A percentile compares a stretch with the other conserved stretches of the same genome.
phyloP scores from a whole-genome alignment of 306 rosid species.

The Prinsepia uniflora region DNA sequence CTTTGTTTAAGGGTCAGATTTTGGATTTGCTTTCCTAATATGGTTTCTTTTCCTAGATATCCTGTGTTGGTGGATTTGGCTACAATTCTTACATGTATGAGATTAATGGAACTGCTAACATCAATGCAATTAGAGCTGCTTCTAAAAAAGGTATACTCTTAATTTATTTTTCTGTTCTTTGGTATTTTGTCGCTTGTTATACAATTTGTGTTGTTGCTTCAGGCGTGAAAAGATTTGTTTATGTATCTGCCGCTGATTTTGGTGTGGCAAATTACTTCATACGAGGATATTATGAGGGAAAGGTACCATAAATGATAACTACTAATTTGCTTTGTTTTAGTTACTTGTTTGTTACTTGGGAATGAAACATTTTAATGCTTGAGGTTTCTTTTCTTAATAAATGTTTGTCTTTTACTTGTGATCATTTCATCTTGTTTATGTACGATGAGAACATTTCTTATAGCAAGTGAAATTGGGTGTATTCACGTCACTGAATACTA shows the following conservation, averaged over 20 bases:
- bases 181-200: neutral
- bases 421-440: neutral
- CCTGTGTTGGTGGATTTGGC: constrained; percentile 98
- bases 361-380: neutral
- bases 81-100: constrained; percentile 89
- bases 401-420: neutral
- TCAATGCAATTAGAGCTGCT: constrained; percentile 91
- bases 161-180: neutral
- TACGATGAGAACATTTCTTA: too few relatives aligned
- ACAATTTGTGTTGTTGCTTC: constrained; percentile 22
- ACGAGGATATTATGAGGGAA: constrained; percentile 89
- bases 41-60: constrained; percentile 56
- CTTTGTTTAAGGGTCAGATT: neutral
- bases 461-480: too few relatives aligned
- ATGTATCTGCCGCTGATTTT: constrained; percentile 93
- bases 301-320: constrained; percentile 46
- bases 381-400: neutral
- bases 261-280: constrained; percentile 73
- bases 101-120: constrained; percentile 94
- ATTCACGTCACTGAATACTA: too few relatives aligned
- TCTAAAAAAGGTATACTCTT: constrained; percentile 66
- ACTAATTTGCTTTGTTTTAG: neutral
- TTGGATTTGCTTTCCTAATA: constrained; percentile 31
- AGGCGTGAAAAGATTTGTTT: constrained; percentile 92
- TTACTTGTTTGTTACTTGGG: neutral